Base-by-base conservation (phyloP, 2,329 filamentous ascomycete species). In the Pestalotiopsis sp. region DNA sequence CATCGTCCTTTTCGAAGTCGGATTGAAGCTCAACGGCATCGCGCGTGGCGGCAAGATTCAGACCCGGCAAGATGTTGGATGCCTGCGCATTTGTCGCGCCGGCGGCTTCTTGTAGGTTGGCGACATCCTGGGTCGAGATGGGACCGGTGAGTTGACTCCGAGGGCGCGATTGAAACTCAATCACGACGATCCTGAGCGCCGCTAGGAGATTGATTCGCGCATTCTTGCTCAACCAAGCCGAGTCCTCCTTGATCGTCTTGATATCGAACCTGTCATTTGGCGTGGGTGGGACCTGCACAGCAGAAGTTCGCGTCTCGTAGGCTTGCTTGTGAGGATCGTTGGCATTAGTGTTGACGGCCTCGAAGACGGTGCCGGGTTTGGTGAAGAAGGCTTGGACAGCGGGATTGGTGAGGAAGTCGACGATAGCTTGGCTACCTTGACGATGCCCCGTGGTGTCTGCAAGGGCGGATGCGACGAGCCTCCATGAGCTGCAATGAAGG, bases 151-250 rank as follows among this genome's bases (percentile, higher is more conserved):
- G 86, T 74, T 94, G 91, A 61, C 86, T 85, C n/a, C 89, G 85
- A n/a, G 94, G 84, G 45, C 94, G 89, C 72, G 88, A 89, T 81
- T 98, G 95, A 85, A 92, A 93, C 85, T 98, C 96, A 61, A 96
- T 82, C 6, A 97, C 84, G 2, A 91, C 91, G 58, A 97, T 85
- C 69, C 96, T 89, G 75, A 99, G 84, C 31, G 95, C 94, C 13
- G 91, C 89, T 58, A 96, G 84, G 78, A 98, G 91, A 79, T 96
- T 94, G 72, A 98, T 89, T 59, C 89, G 86, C 65, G 91, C 89
- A 76, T 91, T 89, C 75, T 92, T 89, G 80, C 94, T 95, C 71
- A 99, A 84, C 94, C 95, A 98, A 73, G 92, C 79, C 41, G 94
- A 89, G 83, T 98, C 95, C 61, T 89, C 88, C 82, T 97, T 97